A percentile compares a stretch with the other conserved stretches of the same genome.
phyloP scores from a whole-genome alignment of 2,329 filamentous ascomycete genomes.

The Verticillium nonalfalfae region DNA sequence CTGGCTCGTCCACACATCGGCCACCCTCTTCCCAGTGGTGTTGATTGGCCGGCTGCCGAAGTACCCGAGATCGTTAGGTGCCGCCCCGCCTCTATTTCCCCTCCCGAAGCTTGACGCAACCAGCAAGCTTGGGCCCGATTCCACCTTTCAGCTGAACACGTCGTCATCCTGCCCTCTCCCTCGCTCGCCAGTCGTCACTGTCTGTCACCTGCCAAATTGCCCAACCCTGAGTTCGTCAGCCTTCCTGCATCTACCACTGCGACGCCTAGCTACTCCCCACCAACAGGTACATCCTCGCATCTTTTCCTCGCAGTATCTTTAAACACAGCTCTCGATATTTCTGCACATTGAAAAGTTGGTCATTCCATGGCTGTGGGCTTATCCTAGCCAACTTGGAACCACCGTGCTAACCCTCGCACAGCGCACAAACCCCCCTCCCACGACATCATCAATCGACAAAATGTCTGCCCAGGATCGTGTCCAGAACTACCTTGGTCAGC shows the following conservation, averaged over 20 bases:
- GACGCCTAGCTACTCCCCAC: background rate
- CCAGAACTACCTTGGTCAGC: constrained; percentile 68
- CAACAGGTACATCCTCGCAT: background rate
- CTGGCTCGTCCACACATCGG: background rate
- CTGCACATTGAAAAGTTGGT: background rate
- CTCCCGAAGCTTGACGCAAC: constrained; percentile 12
- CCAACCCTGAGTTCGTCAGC: background rate
- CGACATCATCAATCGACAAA: constrained; percentile 22
- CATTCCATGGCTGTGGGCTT: background rate
- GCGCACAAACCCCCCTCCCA: background rate
- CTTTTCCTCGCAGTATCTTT: background rate
- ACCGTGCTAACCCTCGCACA: background rate
- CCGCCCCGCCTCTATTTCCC: background rate
- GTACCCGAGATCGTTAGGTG: background rate
- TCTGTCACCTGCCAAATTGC: constrained; percentile 12
- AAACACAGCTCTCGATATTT: background rate
- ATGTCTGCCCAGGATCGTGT: constrained; percentile 75
- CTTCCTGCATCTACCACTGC: background rate
- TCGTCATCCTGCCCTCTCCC: constrained; percentile 11
- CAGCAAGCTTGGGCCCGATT: background rate
- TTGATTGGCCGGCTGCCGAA: background rate
- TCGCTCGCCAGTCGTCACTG: background rate
- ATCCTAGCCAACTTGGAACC: background rate
- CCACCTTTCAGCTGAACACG: constrained; percentile 10
- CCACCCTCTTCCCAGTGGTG: background rate